Conservation (phyloP, 2,329 filamentous ascomycete species). For the Celoporthe dispersa region DNA sequence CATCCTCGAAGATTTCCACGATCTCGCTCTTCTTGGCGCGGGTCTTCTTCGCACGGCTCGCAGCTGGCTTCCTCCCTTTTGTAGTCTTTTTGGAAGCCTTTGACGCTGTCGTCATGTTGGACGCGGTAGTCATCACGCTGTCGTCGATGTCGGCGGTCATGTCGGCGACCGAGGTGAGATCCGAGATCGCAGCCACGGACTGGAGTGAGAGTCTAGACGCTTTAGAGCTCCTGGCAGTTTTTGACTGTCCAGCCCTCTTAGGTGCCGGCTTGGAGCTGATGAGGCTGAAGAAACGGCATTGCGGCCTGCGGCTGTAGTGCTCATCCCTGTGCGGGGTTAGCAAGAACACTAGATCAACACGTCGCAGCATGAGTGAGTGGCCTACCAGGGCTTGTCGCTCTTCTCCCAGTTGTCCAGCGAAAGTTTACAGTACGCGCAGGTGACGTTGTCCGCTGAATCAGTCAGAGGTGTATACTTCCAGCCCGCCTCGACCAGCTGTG, state of each 20-base stretch:
- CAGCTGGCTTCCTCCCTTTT: constrained; percentile 60
- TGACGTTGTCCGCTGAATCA: constrained; percentile 86
- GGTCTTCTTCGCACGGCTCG: constrained; percentile 51
- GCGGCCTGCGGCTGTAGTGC: constrained; percentile 76
- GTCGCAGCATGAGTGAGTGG: constrained; percentile 30
- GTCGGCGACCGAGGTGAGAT: constrained; percentile 53
- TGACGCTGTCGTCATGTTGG: constrained; percentile 51
- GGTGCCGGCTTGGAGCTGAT: constrained; percentile 58
- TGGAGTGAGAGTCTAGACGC: constrained; percentile 67
- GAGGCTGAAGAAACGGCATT: constrained; percentile 83
- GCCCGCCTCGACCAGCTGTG: constrained; percentile 82
- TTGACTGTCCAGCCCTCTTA: constrained; percentile 62
- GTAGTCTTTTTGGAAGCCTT: constrained; percentile 55
- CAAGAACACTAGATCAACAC: constrained; percentile 5
- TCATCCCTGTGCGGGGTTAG: constrained; percentile 67
- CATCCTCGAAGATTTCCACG: constrained; percentile 50
- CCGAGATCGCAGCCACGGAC: constrained; percentile 56
- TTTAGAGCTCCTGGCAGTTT: constrained; percentile 66
- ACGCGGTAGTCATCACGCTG: constrained; percentile 63
- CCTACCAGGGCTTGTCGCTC: constrained; percentile 84
- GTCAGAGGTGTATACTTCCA: constrained; percentile 90
- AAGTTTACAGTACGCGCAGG: constrained; percentile 87
- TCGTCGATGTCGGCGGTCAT: constrained; percentile 58
- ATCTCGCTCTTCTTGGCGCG: constrained; percentile 59
- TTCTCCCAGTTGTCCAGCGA: constrained; percentile 95